Base-by-base conservation (phyloP, 192 early-diverging fungal genomes). In the Coemansia pectinata region DNA sequence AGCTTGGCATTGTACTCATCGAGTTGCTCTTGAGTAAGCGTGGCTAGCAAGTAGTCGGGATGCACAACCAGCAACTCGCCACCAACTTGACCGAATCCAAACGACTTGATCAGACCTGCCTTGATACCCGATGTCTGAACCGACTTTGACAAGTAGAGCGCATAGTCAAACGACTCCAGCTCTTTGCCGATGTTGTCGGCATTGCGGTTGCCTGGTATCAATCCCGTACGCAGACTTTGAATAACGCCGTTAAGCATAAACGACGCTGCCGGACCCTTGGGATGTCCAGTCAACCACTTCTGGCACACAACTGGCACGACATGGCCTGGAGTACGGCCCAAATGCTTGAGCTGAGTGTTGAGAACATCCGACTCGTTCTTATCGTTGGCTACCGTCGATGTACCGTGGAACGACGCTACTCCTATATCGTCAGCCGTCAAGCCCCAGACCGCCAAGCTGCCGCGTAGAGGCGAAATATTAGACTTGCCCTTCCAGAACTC, bases 201-300 rank as follows among this genome's bases (percentile, higher is more conserved):
- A 44, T 74, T 74, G 70, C 94, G 92, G 85, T 96, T 96, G 64
- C 95, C 95, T 29, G 95, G 95, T 48, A 95, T 86, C 61, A 94
- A 85, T 73, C 95, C 93, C 34, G 91, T 92, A 62, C 92, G 88
- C 47, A 97, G 85, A 42, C 88, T 76, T 76, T 97, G 93, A 50
- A 96, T 78, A 59, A 93, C 86, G 69, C 94, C 94, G 86, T 95
- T 96, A 71, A 92, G 87, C 95, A 97, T 97, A 93, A 94, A 97
- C 15, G 92, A 92, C 58, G 95, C 95, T 36, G 95, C 95, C 25
- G 95, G 90, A 63, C 92, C 95, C 90, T 97, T 97, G 64, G 95
- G 95, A 14, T 76, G 72, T 15, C 72, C 72, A 1, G 72, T 74
- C 52, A 74, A 66, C 72, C 72, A 74, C 62, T 74, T 74, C 34